phyloP scores from a whole-genome alignment of 768 basidiomycete species.

The Gymnopilus junonius region DNA sequence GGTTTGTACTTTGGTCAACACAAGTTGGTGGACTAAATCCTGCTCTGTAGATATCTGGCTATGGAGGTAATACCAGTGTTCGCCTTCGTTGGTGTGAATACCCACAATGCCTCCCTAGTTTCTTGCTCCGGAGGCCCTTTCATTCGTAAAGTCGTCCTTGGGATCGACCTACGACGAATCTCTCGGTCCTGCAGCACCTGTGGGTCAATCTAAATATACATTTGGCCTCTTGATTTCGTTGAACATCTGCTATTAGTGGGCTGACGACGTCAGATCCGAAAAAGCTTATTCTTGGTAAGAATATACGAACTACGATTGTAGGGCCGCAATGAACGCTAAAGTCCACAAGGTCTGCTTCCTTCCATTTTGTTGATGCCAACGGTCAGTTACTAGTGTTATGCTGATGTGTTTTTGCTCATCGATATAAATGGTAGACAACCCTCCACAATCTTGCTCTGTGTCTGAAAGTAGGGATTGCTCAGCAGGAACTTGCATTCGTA shows the following conservation, averaged over 20 bases:
- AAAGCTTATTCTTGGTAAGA: slow-evolving; percentile 42
- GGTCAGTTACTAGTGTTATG: slow-evolving; percentile 23
- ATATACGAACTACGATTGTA: not conserved
- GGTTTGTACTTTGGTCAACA: slow-evolving; percentile 2
- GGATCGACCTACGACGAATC: slow-evolving; percentile 46
- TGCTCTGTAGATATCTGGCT: slow-evolving; percentile 38
- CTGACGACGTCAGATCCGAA: slow-evolving; percentile 49
- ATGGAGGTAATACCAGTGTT: slow-evolving; percentile 36
- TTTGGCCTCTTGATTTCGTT: not conserved
- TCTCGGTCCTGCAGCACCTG: slow-evolving; percentile 53
- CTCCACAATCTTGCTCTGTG: slow-evolving; percentile 53
- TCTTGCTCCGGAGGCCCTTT: slow-evolving; percentile 49
- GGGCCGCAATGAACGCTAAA: not conserved
- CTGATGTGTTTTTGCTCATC: not conserved
- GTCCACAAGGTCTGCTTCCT: slow-evolving; percentile 37
- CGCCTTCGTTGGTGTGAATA: not conserved
- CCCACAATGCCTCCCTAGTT: slow-evolving; percentile 37
- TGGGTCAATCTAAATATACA: slow-evolving; percentile 22
- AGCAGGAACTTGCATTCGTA: slow-evolving; percentile 42
- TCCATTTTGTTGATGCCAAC: slow-evolving; percentile 58
- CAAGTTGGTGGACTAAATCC: not conserved
- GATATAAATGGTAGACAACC: slow-evolving; percentile 35
- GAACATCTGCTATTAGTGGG: slow-evolving; percentile 42
- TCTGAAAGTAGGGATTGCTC: slow-evolving; percentile 49
- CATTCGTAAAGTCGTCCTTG: slow-evolving; percentile 49